phyloP scores from a whole-genome alignment of 371 early-diverging fungal species.

The Mortierella sp. region DNA sequence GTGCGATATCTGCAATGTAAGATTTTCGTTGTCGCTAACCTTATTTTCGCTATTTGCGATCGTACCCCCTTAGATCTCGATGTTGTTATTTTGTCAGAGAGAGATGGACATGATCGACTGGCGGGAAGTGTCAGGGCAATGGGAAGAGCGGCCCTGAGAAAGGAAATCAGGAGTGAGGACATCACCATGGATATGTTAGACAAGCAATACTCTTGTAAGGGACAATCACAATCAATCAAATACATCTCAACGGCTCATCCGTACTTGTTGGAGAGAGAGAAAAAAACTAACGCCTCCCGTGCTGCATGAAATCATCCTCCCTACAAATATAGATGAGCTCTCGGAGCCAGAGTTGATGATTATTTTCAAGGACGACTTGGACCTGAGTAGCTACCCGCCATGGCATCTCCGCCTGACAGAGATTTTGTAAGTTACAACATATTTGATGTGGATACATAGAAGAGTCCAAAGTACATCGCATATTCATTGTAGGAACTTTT shows the following conservation, averaged over 20 bases:
- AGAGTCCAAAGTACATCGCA: too few species aligned
- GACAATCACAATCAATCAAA: too few species aligned
- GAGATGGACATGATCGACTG: constrained; percentile 44
- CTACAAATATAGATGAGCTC: constrained; percentile 30
- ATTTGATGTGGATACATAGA: too few species aligned
- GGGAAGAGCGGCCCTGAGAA: constrained; percentile 25
- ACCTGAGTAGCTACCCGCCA: constrained; percentile 72
- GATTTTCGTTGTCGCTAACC: neutral
- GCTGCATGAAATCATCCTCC: too few species aligned
- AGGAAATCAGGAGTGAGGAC: constrained; percentile 32
- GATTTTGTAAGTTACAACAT: constrained; percentile 69
- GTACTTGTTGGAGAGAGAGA: too few species aligned
- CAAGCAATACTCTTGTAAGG: constrained; percentile 18
- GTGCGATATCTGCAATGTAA: neutral
- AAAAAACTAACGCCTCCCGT: too few species aligned
- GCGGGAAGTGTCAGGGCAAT: constrained; percentile 26
- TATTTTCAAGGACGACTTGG: constrained; percentile 67
- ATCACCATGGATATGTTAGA: constrained; percentile 33
- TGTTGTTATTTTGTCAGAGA: constrained; percentile 34
- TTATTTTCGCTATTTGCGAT: neutral
- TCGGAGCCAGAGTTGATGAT: constrained; percentile 72
- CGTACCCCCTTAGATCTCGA: constrained; percentile 24
- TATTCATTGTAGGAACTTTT: too few species aligned
- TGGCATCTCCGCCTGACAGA: constrained; percentile 74
- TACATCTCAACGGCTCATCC: too few species aligned